Conservation (phyloP, 1,284 basidiomycete species). For the Trametes sp. region DNA sequence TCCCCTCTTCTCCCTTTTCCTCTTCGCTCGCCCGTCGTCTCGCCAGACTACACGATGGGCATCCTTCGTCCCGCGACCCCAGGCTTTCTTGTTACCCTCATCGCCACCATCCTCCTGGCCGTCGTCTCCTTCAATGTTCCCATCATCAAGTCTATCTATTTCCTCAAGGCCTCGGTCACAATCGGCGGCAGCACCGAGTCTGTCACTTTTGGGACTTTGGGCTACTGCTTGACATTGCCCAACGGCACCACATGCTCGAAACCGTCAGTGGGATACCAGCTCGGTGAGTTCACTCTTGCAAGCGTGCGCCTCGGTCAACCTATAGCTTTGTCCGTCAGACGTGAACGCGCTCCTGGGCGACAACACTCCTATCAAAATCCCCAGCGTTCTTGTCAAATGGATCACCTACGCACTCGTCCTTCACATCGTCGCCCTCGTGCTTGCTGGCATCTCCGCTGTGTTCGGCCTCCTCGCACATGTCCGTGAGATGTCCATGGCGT, state of each 20-base stretch:
- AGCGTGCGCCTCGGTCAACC: slow-evolving; percentile 5
- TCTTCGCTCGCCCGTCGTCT: slow-evolving; percentile 3
- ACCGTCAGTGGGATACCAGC: slow-evolving; percentile 82
- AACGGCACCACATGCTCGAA: slow-evolving; percentile 75
- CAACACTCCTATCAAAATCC: slow-evolving; percentile 70
- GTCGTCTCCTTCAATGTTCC: slow-evolving; percentile 90
- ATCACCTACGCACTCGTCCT: slow-evolving; percentile 87
- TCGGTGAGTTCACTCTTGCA: slow-evolving; percentile 63
- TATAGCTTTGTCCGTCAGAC: slow-evolving; percentile 53
- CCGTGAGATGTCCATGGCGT: slow-evolving; percentile 84
- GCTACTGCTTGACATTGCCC: slow-evolving; percentile 74
- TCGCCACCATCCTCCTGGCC: slow-evolving; percentile 77
- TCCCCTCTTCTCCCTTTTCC: slow-evolving; percentile 3
- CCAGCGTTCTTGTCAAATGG: slow-evolving; percentile 85
- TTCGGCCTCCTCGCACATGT: slow-evolving; percentile 87
- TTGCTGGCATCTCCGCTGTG: slow-evolving; percentile 74
- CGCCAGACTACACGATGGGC: slow-evolving; percentile 51
- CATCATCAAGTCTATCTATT: slow-evolving; percentile 83
- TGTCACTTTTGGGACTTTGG: slow-evolving; percentile 85
- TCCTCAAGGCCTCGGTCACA: slow-evolving; percentile 77
- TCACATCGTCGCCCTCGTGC: slow-evolving; percentile 83
- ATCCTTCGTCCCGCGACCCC: slow-evolving; percentile 81
- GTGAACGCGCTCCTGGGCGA: slow-evolving; percentile 82
- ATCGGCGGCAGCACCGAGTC: slow-evolving; percentile 59
- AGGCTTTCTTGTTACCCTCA: slow-evolving; percentile 81